A percentile compares a stretch with the other conserved stretches of the same genome.
phyloP scores from a whole-genome alignment of 2,329 filamentous ascomycete genomes.

The Aspergillus hortae region DNA sequence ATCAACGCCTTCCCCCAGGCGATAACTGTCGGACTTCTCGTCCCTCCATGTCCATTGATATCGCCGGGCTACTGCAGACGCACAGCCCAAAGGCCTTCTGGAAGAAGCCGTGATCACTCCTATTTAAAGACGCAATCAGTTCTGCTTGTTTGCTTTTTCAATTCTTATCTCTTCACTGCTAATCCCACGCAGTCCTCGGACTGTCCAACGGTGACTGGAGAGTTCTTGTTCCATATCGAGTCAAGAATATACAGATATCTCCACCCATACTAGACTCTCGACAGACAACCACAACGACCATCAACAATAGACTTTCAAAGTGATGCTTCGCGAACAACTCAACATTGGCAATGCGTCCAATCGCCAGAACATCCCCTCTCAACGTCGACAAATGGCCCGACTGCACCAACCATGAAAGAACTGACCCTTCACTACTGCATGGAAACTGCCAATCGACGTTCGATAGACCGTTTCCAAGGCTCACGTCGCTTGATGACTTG shows the following conservation, averaged over 20 bases:
- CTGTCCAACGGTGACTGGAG: too few species aligned
- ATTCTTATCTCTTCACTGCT: too few species aligned
- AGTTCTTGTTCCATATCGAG: too few species aligned
- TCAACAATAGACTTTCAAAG: constrained; percentile 17
- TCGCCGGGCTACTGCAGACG: constrained; percentile 8
- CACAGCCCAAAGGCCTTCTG: constrained; percentile 21
- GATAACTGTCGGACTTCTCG: background rate
- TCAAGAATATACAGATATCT: too few species aligned
- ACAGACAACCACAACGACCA: background rate
- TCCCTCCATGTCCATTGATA: too few species aligned
- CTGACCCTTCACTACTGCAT: background rate
- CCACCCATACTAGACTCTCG: background rate
- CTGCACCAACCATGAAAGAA: background rate
- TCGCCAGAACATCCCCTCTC: constrained; percentile 4
- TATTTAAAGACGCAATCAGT: background rate
- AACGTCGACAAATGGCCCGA: background rate
- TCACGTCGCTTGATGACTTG: too few species aligned
- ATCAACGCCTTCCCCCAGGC: background rate
- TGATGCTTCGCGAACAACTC: constrained; percentile 18
- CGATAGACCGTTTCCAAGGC: too few species aligned
- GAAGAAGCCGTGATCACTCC: constrained; percentile 6
- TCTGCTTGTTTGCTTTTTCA: too few species aligned
- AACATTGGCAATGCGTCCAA: constrained; percentile 15
- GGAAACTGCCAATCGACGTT: background rate
- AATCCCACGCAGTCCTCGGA: too few species aligned